Base-by-base conservation (phyloP, 805 yeast species). In the Wickerhamiella occidentalis region DNA sequence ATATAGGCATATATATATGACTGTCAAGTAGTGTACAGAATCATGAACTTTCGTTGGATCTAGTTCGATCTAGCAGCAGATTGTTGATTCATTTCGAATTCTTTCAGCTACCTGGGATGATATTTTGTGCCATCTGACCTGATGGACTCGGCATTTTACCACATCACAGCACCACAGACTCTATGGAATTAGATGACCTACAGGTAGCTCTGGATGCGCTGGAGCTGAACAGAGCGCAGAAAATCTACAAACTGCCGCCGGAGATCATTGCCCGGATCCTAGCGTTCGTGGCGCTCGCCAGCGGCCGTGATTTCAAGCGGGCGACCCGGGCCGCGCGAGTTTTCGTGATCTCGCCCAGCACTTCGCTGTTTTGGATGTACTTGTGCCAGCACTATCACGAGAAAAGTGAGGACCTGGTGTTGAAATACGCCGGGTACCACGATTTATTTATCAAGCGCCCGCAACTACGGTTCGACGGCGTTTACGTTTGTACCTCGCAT, bases 401-500 rank as follows among this genome's bases (percentile, higher is more conserved):
- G 3, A 26, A 40, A 11, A 51, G 54, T 23, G 28, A 18, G 2
- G 15, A 44, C 4, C 40, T 51, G 37, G 48, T 46, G 22, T 55
- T 49, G 30, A 52, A 49, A 45, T 58, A 58, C 48, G 52, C 49
- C 25, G 52, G 55, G 18, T 75, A 75, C 74, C 64, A 73, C 53
- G 54, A 58, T 18, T 77, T 82, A 85, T 68, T 77, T 38, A 58
- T 64, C 40, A 73, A 75, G 33, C 68, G 95, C 36, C 96, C 96
- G 0, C 82, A 80, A 57, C 58, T 88, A 29, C 82, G 90, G 58
- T 85, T 77, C 62, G 71, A 78, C 48, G 98, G 98, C 1, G 73
- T 86, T 17, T 90, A 90, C 58, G 83, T 90, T 19, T 80, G 94
- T 57, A 83, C 80, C 17, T 84, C 88, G 47, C 83, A 83, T 53